Percentiles rank a stretch among this genome's conserved stretches.
phyloP scores from a whole-genome alignment of 805 yeast species.

The Candida ipomoeae region DNA sequence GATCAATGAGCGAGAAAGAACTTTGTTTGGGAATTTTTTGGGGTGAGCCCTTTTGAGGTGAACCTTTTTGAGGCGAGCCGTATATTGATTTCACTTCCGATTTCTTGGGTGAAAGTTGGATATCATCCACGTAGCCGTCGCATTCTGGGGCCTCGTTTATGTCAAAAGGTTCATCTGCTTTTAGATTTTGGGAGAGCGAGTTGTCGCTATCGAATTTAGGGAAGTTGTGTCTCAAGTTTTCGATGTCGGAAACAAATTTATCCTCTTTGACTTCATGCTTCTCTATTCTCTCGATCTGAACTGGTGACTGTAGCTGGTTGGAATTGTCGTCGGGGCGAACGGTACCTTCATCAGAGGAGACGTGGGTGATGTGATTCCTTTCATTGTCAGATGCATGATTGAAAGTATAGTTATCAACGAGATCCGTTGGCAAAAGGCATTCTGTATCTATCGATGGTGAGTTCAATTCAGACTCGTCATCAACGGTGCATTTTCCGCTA shows the following conservation, averaged over 20 bases:
- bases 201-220: not conserved
- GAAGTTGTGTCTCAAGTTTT: constrained; percentile 28
- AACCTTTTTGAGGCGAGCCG: not conserved
- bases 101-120: not conserved
- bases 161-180: not conserved
- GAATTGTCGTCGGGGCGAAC: not conserved
- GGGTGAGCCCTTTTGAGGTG: not conserved
- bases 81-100: not conserved
- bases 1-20: constrained; percentile 24
- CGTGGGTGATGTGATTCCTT: not conserved
- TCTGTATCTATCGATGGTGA: constrained; percentile 1
- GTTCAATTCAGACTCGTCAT: constrained; percentile 11
- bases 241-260: constrained; percentile 22
- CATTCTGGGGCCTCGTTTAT: not conserved
- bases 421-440: not conserved
- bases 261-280: constrained; percentile 6
- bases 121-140: not conserved
- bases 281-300: not conserved
- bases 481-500: constrained; percentile 21
- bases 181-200: not conserved
- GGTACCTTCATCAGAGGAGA: not conserved
- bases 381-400: not conserved
- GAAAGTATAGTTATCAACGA: not conserved
- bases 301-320: not conserved
- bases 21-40: constrained; percentile 5